phyloP scores from a whole-genome alignment of 768 basidiomycete species.

The Amanita exitialis region DNA sequence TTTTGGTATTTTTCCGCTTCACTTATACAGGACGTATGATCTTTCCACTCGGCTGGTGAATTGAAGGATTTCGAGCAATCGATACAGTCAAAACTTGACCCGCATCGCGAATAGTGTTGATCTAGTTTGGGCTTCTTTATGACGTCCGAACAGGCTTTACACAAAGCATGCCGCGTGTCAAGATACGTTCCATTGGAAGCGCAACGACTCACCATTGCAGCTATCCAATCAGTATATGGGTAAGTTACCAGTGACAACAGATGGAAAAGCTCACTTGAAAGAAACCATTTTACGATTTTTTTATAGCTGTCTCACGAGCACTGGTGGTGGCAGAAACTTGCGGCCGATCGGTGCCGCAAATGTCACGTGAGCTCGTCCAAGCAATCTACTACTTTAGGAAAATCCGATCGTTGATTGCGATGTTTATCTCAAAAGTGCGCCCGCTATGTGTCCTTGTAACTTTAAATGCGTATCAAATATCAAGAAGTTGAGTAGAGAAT shows the following conservation, averaged over 20 bases:
- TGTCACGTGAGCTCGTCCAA: neutral
- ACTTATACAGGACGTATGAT: constrained; percentile 74
- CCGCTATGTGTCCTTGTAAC: too few relatives aligned
- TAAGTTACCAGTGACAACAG: neutral
- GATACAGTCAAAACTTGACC: constrained; percentile 68
- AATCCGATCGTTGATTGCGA: neutral
- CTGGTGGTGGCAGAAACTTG: neutral
- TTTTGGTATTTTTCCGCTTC: constrained; percentile 96
- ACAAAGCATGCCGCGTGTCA: too few relatives aligned
- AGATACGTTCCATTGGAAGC: neutral
- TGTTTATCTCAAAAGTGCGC: too few relatives aligned
- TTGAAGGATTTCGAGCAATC: constrained; percentile 85
- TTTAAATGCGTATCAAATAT: neutral
- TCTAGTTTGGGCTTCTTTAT: constrained; percentile 94
- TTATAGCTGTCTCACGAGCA: constrained; percentile 17
- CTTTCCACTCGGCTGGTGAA: constrained; percentile 67
- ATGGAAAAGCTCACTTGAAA: constrained; percentile 44
- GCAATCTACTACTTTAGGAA: neutral
- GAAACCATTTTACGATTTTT: constrained; percentile 45
- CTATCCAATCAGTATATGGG: constrained; percentile 22
- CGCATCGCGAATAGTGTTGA: constrained; percentile 55
- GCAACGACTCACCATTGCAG: constrained; percentile 52
- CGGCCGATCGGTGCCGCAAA: too few relatives aligned
- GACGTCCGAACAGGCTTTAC: constrained; percentile 79
- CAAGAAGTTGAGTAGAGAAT: too few relatives aligned